Percentiles rank a stretch among this genome's conserved stretches.
Conservation (phyloP, 1,139 yeast species). For the Hyphopichia buzzinii region DNA sequence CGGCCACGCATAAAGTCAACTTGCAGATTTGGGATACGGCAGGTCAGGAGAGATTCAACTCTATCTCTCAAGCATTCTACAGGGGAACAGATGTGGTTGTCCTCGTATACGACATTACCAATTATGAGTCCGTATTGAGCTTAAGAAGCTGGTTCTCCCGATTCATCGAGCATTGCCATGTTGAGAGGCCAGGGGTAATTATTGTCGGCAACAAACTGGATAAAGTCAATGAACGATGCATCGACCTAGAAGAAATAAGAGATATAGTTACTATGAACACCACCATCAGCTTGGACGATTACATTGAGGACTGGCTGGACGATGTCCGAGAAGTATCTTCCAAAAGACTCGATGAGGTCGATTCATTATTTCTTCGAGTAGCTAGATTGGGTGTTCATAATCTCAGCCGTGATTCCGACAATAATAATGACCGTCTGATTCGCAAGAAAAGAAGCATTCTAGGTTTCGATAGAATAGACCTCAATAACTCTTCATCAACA, state of each 20-base stretch:
- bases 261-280: constrained; percentile 33
- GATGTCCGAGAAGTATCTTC: constrained; percentile 49
- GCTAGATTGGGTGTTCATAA: constrained; percentile 39
- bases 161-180: constrained; percentile 51
- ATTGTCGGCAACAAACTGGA: constrained; percentile 59
- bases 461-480: constrained; percentile 42
- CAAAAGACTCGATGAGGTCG: constrained; percentile 37
- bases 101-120: constrained; percentile 56
- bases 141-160: constrained; percentile 52
- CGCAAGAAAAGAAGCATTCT: constrained; percentile 20
- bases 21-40: constrained; percentile 69
- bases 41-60: constrained; percentile 63
- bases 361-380: constrained; percentile 40
- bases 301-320: constrained; percentile 36
- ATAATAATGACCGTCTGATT: not conserved
- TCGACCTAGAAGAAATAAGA: constrained; percentile 41
- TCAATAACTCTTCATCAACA: constrained; percentile 11
- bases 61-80: constrained; percentile 58
- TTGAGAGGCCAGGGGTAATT: constrained; percentile 46
- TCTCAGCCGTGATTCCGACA: constrained; percentile 7
- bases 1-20: constrained; percentile 27
- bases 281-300: constrained; percentile 28
- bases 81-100: constrained; percentile 62
- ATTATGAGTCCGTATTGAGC: constrained; percentile 52
- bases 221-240: constrained; percentile 34